phyloP scores from a whole-genome alignment of 805 yeast genomes.

The Ogataea zsoltii region DNA sequence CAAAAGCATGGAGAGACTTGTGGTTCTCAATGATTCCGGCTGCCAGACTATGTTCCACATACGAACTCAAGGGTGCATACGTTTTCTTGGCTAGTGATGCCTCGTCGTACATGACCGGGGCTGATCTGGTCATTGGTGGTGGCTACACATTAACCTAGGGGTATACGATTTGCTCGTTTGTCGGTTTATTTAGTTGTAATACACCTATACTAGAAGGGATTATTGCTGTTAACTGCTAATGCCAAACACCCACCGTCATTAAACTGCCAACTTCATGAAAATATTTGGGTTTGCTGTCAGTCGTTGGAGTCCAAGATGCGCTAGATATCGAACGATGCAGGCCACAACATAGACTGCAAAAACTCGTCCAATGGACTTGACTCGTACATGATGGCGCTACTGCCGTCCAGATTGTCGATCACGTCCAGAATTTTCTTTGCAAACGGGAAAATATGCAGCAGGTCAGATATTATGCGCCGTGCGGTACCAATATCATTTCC shows the following conservation, averaged over 20 bases:
- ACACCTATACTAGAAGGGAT: too few relatives aligned
- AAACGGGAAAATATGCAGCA: conserved; percentile 6
- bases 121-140: conserved; percentile 47
- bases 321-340: conserved; percentile 19
- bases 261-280: too few relatives aligned
- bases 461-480: neutral
- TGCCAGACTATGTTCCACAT: conserved; percentile 46
- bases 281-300: too few relatives aligned
- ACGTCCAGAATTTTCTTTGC: conserved; percentile 15
- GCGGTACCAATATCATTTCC: conserved; percentile 1
- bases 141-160: conserved; percentile 36
- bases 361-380: conserved; percentile 9
- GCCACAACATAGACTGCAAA: conserved; percentile 18
- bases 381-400: neutral
- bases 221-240: too few relatives aligned
- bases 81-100: conserved; percentile 53
- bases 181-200: too few relatives aligned
- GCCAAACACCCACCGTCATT: too few relatives aligned
- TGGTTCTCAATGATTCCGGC: conserved; percentile 37
- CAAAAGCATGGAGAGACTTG: conserved; percentile 22
- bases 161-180: too few relatives aligned
- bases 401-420: neutral
- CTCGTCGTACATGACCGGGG: conserved; percentile 46
- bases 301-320: too few relatives aligned
- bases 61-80: conserved; percentile 51